Evolutionary conservation across 2,329 filamentous ascomycete species (phyloP).

Genomic region (Myriosclerotinia duriaeana): DNA sequence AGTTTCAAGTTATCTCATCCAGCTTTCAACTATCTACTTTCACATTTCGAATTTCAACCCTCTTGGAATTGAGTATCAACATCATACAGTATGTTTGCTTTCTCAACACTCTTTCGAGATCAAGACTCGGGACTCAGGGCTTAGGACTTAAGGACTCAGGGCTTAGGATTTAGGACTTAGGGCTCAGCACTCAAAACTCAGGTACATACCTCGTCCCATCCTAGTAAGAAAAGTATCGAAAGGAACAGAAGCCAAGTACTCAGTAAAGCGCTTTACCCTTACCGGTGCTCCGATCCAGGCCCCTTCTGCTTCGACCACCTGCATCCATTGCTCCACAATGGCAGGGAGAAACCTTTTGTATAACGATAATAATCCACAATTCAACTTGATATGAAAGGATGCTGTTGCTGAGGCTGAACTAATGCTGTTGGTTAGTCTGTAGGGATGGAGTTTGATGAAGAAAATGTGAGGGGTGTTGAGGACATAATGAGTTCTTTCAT

Average conservation of each 20-base stretch:
- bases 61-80: neutral
- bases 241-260: neutral
- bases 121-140: too few species aligned
- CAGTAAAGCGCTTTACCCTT: neutral
- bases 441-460: too few species aligned
- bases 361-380: too few species aligned
- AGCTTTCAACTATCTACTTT: too few species aligned
- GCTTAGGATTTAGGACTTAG: neutral
- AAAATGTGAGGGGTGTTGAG: too few species aligned
- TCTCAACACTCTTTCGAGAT: too few species aligned
- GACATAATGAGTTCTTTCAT: too few species aligned
- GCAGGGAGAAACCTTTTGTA: neutral
- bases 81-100: too few species aligned
- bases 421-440: too few species aligned
- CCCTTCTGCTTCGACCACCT: neutral
- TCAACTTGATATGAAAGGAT: too few species aligned
- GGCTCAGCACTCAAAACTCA: too few species aligned
- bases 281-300: conserved; percentile 6
- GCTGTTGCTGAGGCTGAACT: neutral
- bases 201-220: neutral
- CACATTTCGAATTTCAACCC: neutral
- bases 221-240: neutral
- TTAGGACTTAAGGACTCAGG: neutral
- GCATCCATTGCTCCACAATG: neutral
- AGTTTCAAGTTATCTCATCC: too few species aligned